phyloP scores from a whole-genome alignment of 2,329 filamentous ascomycete genomes.

The Tolypocladium tropicale region DNA sequence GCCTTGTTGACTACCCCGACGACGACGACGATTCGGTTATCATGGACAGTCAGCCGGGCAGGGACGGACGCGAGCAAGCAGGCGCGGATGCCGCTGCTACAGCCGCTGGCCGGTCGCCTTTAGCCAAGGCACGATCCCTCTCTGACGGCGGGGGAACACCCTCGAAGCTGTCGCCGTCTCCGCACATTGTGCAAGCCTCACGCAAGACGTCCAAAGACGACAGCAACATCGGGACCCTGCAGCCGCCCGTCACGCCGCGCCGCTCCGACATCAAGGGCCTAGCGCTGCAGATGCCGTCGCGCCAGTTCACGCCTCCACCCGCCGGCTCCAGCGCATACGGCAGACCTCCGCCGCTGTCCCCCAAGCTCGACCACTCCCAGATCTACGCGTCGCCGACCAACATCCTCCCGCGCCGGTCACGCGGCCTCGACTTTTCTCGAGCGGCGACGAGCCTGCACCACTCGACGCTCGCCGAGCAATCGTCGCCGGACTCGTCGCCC shows the following conservation, averaged over 20 bases:
- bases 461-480: constrained; percentile 80
- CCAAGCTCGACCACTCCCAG: constrained; percentile 74
- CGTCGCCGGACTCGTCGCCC: constrained; percentile 83
- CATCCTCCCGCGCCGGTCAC: constrained; percentile 77
- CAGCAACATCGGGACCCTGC: constrained; percentile 37
- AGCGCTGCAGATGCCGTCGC: constrained; percentile 23
- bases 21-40: constrained; percentile 22
- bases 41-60: constrained; percentile 16
- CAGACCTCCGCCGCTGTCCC: constrained; percentile 64
- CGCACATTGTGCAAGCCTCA: constrained; percentile 43
- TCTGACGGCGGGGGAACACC: constrained; percentile 53
- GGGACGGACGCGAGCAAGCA: constrained; percentile 8
- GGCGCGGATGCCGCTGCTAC: constrained; percentile 4
- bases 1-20: constrained; percentile 3
- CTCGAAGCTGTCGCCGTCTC: constrained; percentile 46
- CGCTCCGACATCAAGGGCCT: constrained; percentile 57
- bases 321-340: constrained; percentile 23
- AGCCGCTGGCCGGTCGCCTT: constrained; percentile 24
- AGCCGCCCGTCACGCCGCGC: constrained; percentile 59
- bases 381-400: constrained; percentile 82
- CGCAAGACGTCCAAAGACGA: constrained; percentile 57
- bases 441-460: constrained; percentile 93
- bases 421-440: constrained; percentile 85
- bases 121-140: constrained; percentile 49
- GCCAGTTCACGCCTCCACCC: constrained; percentile 25